These are phyloP conservation scores for Benincasa hispida DNA, from an alignment of 306 rosid genomes.

Conservation along the genomic window DNA sequence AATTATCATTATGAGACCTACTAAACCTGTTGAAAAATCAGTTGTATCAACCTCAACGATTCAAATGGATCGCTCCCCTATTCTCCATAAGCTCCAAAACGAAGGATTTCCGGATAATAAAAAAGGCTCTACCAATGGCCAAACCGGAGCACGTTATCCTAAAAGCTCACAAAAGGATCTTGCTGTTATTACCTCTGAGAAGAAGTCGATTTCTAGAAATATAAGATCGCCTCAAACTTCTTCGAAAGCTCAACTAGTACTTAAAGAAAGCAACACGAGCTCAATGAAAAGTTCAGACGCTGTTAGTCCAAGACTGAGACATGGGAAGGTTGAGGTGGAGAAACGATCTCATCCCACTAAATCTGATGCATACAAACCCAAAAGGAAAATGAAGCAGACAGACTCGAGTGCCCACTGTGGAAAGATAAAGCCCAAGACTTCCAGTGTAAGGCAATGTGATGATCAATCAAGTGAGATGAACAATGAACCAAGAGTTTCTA, in stretches of 20 bases:
- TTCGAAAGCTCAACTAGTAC: constrained; percentile 32
- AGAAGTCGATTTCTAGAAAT: constrained; percentile 30
- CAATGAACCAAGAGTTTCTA: constrained; percentile 41
- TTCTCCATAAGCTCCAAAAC: constrained; percentile 22
- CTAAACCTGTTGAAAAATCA: constrained; percentile 53
- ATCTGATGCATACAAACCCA: constrained; percentile 40
- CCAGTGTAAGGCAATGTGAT: constrained; percentile 31
- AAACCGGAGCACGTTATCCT: constrained; percentile 31
- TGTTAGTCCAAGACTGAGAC: constrained; percentile 72
- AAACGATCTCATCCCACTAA: constrained; percentile 58
- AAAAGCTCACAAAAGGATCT: constrained; percentile 27
- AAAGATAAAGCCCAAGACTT: constrained; percentile 36
- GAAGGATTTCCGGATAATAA: constrained; percentile 20
- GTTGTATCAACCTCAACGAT: constrained; percentile 35
- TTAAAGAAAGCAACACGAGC: constrained; percentile 27
- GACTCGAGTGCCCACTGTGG: constrained; percentile 48
- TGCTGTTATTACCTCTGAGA: constrained; percentile 35
- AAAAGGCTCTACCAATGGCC: constrained; percentile 24
- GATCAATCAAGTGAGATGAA: constrained; percentile 58
- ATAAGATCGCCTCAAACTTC: constrained; percentile 29
- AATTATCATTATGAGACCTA: constrained; percentile 82
- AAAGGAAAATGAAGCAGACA: constrained; percentile 32
- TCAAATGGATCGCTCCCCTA: constrained; percentile 31
- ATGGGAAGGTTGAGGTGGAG: constrained; percentile 60
- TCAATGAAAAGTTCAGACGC: constrained; percentile 48